phyloP scores from a whole-genome alignment of 257 asterid species.

The Nicotiana tabacum region DNA sequence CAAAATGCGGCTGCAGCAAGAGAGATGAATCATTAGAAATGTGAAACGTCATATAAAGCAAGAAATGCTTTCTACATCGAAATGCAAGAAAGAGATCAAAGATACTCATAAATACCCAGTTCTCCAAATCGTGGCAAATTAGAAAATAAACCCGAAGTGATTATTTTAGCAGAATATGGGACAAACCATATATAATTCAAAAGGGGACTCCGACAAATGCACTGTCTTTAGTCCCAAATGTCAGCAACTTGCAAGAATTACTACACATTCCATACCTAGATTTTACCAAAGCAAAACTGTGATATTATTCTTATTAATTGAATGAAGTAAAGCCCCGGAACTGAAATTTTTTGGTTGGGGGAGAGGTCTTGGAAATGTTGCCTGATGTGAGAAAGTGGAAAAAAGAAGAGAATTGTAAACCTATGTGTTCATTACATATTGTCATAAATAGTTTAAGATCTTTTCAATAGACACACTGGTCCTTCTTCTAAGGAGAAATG shows the following conservation, averaged over 20 bases:
- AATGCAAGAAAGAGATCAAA: neutral
- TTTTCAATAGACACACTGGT: neutral
- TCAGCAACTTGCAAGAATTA: neutral
- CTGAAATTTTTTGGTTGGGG: neutral
- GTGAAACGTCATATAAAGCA: neutral
- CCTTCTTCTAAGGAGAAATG: neutral
- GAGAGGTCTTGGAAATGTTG: neutral
- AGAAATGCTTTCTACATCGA: neutral
- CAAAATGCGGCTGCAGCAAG: conserved; percentile 54
- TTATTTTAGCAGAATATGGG: neutral
- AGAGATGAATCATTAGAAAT: neutral
- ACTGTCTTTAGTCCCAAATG: neutral
- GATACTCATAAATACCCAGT: neutral
- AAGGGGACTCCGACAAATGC: neutral
- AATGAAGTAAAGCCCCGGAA: neutral
- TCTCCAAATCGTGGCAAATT: neutral
- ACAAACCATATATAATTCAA: neutral
- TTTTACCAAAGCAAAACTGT: neutral
- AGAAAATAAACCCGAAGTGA: neutral
- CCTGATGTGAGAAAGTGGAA: neutral
- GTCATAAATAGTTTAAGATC: neutral
- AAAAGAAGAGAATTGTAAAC: neutral
- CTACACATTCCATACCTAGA: neutral
- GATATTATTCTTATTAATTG: neutral
- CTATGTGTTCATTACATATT: neutral